Percentiles rank a stretch among this genome's conserved stretches.
Evolutionary conservation across 345 rosid species (phyloP).

Genomic region (Arabidopsis thaliana): TAIR10.1 NC_003075.7:11162001-11162500

Average conservation of each 20-base stretch:
- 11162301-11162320: background rate
- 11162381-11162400: conserved; percentile 81
- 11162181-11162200: conserved; percentile 81
- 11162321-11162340: conserved; percentile 1
- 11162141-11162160: conserved; percentile 67
- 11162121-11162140: conserved; percentile 42
- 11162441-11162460: conserved; percentile 86
- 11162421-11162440: conserved; percentile 74
- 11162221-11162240: conserved; percentile 84
- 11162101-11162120: conserved; percentile 11
- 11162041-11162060: background rate
- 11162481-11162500: conserved; percentile 22
- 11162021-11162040: conserved; percentile 52
- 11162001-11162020: conserved; percentile 6
- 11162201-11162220: conserved; percentile 83
- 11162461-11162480: conserved; percentile 51
- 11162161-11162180: conserved; percentile 65
- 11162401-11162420: conserved; percentile 72
- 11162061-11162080: conserved; percentile 4
- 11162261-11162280: conserved; percentile 38
- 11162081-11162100: conserved; percentile 2
- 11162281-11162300: conserved; percentile 14
- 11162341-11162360: conserved; percentile 20
- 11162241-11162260: conserved; percentile 40
- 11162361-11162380: conserved; percentile 67